These are phyloP conservation scores for Jasminum sambac DNA, from an alignment of 257 asterid species.

Conservation along the genomic window DNA sequence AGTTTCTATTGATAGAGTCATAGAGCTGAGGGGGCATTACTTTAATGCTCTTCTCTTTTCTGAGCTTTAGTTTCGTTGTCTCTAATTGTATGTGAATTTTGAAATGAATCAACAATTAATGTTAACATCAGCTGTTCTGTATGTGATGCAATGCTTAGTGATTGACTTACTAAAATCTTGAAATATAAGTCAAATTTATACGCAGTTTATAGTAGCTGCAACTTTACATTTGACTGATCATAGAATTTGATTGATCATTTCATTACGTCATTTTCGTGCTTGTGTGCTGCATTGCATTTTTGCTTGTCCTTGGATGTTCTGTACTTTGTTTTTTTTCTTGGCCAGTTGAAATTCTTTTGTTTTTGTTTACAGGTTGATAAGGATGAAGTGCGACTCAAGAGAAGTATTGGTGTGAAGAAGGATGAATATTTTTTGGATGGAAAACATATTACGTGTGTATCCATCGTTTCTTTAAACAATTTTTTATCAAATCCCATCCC, in stretches of 20 bases:
- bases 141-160: background rate
- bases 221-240: background rate
- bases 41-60: background rate
- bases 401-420: slow-evolving; percentile 93
- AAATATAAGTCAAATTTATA: background rate
- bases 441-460: slow-evolving; percentile 92
- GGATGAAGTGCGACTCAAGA: slow-evolving; percentile 95
- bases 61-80: background rate
- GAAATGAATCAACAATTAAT: background rate
- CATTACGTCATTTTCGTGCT: background rate
- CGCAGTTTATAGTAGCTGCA: no score
- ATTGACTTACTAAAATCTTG: slow-evolving; percentile 10
- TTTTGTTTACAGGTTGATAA: slow-evolving; percentile 74
- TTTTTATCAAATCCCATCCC: slow-evolving; percentile 16
- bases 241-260: background rate
- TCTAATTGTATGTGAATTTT: slow-evolving; percentile 2
- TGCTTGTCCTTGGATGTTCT: background rate
- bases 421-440: slow-evolving; percentile 98
- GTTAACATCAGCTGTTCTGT: slow-evolving; percentile 1
- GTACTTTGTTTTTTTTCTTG: background rate
- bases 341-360: slow-evolving; percentile 21
- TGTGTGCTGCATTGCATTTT: slow-evolving; percentile 10
- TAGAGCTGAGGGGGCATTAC: background rate
- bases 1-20: background rate
- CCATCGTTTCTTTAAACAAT: slow-evolving; percentile 9